These are phyloP conservation scores for Gleditsia sinensis DNA, from an alignment of 306 rosid species.

Conservation along the genomic window DNA sequence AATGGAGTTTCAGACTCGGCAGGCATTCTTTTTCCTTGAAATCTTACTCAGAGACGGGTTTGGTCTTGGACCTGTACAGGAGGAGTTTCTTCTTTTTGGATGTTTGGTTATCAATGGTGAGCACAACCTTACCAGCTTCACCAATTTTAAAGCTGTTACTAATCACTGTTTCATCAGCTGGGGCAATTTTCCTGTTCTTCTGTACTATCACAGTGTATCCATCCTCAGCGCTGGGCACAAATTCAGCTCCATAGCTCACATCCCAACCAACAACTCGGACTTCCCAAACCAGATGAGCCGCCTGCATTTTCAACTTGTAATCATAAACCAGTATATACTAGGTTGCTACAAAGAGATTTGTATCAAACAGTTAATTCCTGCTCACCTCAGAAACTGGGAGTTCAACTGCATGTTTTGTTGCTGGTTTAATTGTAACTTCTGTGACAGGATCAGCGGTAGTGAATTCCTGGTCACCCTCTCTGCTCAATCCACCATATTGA, in stretches of 20 bases:
- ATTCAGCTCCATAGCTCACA: conserved; percentile 85
- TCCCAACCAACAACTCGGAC: conserved; percentile 85
- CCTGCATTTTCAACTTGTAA: conserved; percentile 44
- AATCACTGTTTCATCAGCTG: conserved; percentile 70
- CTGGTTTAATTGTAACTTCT: conserved; percentile 71
- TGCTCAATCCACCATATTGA: conserved; percentile 88
- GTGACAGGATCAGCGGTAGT: conserved; percentile 68
- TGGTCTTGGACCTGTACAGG: conserved; percentile 88
- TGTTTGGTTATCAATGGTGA: conserved; percentile 80
- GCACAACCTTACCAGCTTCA: conserved; percentile 78
- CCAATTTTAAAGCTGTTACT: conserved; percentile 66
- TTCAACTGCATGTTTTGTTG: conserved; percentile 66
- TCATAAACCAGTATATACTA: neutral
- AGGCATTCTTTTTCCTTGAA: neutral
- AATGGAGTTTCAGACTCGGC: neutral
- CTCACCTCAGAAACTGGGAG: conserved; percentile 79
- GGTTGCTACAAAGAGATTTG: neutral
- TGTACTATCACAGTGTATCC: conserved; percentile 86
- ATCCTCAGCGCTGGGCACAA: conserved; percentile 68
- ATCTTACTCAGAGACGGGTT: conserved; percentile 49
- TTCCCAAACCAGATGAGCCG: conserved; percentile 71
- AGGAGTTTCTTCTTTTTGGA: conserved; percentile 95
- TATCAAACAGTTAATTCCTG: neutral
- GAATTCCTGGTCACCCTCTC: conserved; percentile 78
- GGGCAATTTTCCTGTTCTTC: conserved; percentile 66